phyloP scores from a whole-genome alignment of 345 rosid genomes.

The Gossypium raimondii region DNA sequence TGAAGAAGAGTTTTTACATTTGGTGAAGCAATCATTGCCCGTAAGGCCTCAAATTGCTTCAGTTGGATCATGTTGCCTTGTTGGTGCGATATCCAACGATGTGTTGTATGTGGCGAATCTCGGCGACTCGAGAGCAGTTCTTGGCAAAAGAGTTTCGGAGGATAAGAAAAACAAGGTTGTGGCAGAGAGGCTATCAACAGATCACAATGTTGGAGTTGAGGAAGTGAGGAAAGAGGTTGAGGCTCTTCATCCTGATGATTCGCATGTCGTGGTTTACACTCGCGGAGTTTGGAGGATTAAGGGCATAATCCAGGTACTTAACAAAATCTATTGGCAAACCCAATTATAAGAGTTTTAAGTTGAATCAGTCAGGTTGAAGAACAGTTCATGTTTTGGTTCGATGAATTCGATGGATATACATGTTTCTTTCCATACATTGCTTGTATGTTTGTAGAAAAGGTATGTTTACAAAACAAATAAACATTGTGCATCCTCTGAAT shows the following conservation, averaged over 20 bases:
- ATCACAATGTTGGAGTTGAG: conserved; percentile 89
- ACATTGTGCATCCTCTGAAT: no score
- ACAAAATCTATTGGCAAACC: background rate
- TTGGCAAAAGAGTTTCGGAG: conserved; percentile 51
- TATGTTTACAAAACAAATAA: no score
- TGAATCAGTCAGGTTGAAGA: background rate
- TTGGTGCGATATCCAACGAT: conserved; percentile 77
- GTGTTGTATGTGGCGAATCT: conserved; percentile 83
- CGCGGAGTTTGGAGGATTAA: conserved; percentile 98
- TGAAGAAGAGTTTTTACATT: conserved; percentile 76
- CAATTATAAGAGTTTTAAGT: background rate
- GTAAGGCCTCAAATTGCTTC: conserved; percentile 79
- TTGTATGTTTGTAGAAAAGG: no score
- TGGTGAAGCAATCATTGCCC: conserved; percentile 64
- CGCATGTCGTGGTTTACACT: conserved; percentile 69
- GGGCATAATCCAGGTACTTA: conserved; percentile 86
- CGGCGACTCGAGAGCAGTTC: conserved; percentile 95
- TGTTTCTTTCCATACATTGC: no score
- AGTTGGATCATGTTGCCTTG: conserved; percentile 91
- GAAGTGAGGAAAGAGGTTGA: conserved; percentile 93
- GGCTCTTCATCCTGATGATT: conserved; percentile 95
- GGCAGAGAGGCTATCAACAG: conserved; percentile 87
- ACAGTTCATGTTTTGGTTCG: background rate
- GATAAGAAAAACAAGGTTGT: conserved; percentile 39
- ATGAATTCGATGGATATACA: background rate